Evolutionary conservation across 108 stramenopile genomes (phyloP), one percentile per base, ranked within the genome.

Genomic region (Discostella stelligeroides): DNA sequence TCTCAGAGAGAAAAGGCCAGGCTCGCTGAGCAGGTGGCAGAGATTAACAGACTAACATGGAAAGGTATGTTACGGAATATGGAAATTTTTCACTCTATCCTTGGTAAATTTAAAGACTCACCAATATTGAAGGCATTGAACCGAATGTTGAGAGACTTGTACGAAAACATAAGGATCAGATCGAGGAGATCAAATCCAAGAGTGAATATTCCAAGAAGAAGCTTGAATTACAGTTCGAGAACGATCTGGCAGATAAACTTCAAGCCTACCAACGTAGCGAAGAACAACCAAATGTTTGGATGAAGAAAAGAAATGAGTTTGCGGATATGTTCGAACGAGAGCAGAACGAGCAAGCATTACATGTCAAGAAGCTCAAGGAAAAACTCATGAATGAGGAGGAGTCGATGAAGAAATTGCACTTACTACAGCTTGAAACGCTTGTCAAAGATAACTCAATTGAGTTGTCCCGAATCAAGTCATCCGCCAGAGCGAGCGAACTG

Each of bases 161-260:
- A 18, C 18, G 48, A 10, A 80, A 80, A 14, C 79, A 80, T 27
- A 56, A 60, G 7, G 72, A 80, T 10, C 61, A 63, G 45, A 73
- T 60, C 20, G 67, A 69, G 29, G 72, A 63, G 47, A 73, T 80
- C 15, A 72, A 60, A 38, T 72, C 57, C 67, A 49, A 80, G 1
- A 59, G 30, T 8, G 20, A 63, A 18, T 51, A 54, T 6, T 42
- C 72, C 0, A 80, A 80, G 56, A 60, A 73, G 23, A 80, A 80
- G 41, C 72, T 80, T 10, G 79, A 80, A 63, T 14, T 68, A 30
- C 71, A 80, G 12, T 68, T 51, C 29, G 79, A 69, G 37, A 61
- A 68, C 21, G 79, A 80, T 28, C 54, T 72, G 10, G 7, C 59
- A 17, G 65, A 72, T 25, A 66, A 72, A 0, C 47, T 80, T 2